These are phyloP conservation scores for Gnetum montanum DNA, from an alignment of 75 land plant species.

Conservation along the genomic window DNA sequence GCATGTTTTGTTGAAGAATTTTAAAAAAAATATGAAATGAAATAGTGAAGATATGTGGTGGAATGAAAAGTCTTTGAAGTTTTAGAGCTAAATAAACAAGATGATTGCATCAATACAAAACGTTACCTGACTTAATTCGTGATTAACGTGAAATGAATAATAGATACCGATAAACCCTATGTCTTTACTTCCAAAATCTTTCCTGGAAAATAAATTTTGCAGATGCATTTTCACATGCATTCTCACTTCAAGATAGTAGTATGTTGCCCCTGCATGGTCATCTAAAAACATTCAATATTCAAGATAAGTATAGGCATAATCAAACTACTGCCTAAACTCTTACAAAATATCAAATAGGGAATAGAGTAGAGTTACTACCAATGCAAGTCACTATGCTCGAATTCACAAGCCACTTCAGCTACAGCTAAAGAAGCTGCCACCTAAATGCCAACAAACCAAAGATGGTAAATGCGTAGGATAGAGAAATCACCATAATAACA, in stretches of 20 bases:
- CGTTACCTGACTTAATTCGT: constrained; percentile 73
- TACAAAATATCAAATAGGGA: constrained; percentile 4
- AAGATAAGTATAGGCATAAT: not conserved
- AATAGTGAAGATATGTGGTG: too few species aligned
- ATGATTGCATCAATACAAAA: too few species aligned
- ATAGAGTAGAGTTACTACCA: constrained; percentile 45
- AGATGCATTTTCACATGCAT: constrained; percentile 7
- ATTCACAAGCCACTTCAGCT: constrained; percentile 84
- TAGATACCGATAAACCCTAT: constrained; percentile 53
- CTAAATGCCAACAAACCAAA: too few species aligned
- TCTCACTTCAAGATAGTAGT: constrained; percentile 44
- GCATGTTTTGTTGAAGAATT: too few species aligned
- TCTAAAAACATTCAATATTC: not conserved
- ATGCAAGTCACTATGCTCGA: constrained; percentile 95
- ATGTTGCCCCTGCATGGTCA: constrained; percentile 73
- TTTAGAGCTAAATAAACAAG: too few species aligned
- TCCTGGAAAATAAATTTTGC: constrained; percentile 40
- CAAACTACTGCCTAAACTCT: not conserved
- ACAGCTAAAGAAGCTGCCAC: constrained; percentile 78
- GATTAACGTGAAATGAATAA: constrained; percentile 93
- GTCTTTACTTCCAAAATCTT: constrained; percentile 33
- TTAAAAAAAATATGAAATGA: too few species aligned
- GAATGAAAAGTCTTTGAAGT: too few species aligned
- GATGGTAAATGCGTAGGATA: too few species aligned
- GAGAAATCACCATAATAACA: not conserved